These are phyloP conservation scores for Tuber calosporum DNA, from an alignment of 495 filamentous ascomycete genomes.

Conservation along the genomic window DNA sequence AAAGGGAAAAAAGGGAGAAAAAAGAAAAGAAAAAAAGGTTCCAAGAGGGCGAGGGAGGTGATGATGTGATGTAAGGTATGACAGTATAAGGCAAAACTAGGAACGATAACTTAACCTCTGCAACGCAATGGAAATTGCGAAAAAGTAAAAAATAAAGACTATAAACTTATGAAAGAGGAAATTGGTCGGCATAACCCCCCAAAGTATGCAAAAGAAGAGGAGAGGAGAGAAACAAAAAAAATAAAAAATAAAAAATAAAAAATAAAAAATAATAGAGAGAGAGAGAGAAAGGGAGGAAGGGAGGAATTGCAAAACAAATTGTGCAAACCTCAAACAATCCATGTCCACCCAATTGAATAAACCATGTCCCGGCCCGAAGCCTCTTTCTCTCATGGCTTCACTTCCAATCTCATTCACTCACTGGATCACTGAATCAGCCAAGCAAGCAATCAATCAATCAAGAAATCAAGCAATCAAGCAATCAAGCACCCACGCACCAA, in stretches of 20 bases:
- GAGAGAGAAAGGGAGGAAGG: neutral
- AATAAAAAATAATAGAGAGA: neutral
- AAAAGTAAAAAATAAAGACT: conserved; percentile 19
- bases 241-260: neutral
- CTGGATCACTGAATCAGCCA: neutral
- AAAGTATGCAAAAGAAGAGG: neutral
- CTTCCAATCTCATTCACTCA: neutral
- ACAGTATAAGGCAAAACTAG: neutral
- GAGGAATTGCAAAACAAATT: conserved; percentile 1
- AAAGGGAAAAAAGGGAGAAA: neutral
- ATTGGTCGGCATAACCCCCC: neutral
- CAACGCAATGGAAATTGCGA: neutral
- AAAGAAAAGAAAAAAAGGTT: conserved; percentile 1
- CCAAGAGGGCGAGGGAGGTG: neutral
- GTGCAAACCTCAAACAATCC: neutral
- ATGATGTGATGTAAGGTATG: conserved; percentile 4
- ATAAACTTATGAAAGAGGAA: neutral
- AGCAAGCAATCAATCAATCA: neutral
- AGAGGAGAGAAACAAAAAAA: neutral
- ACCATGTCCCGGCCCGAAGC: neutral
- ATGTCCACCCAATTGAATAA: neutral
- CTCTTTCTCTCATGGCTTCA: neutral
- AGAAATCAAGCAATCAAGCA: neutral
- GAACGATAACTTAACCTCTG: neutral
- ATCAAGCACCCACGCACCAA: neutral